phyloP scores from a whole-genome alignment of 2,329 filamentous ascomycete species.

The Ramichloridium luteum region DNA sequence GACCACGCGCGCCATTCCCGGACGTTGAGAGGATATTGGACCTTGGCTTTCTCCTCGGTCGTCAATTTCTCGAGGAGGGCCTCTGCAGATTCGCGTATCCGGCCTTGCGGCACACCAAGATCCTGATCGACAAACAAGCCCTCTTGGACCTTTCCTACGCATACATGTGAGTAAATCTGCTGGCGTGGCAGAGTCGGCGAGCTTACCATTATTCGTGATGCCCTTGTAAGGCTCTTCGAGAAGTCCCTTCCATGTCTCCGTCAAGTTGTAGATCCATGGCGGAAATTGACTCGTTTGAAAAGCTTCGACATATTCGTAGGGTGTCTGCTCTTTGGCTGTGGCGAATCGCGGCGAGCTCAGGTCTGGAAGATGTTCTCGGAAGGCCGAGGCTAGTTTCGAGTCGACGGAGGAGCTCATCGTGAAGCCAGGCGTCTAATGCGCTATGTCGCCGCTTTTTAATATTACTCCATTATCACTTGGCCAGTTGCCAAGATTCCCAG shows the following conservation, averaged over 20 bases:
- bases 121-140: constrained; percentile 39
- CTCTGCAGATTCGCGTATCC: constrained; percentile 43
- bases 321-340: constrained; percentile 48
- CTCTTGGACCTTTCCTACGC: constrained; percentile 14
- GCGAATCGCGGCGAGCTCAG: constrained; percentile 47
- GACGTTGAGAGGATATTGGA: constrained; percentile 53
- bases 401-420: too few species aligned
- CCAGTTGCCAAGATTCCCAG: too few species aligned
- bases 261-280: constrained; percentile 18
- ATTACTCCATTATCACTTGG: too few species aligned
- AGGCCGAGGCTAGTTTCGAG: constrained; percentile 21
- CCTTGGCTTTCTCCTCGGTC: constrained; percentile 35
- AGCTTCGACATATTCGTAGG: constrained; percentile 44
- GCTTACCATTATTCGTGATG: constrained; percentile 53
- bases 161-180: too few species aligned
- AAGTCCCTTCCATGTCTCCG: constrained; percentile 13
- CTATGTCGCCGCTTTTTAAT: too few species aligned
- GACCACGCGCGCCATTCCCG: constrained; percentile 60
- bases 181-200: too few species aligned
- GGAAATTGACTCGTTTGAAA: constrained; percentile 16
- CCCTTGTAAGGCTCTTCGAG: constrained; percentile 55
- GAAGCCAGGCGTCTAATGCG: too few species aligned
- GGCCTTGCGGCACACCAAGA: constrained; percentile 47
- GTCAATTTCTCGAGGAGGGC: constrained; percentile 36
- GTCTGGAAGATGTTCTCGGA: constrained; percentile 49